Evolutionary conservation across 1,139 yeast species (phyloP).

Genomic region (Zygoascus sp.): DNA sequence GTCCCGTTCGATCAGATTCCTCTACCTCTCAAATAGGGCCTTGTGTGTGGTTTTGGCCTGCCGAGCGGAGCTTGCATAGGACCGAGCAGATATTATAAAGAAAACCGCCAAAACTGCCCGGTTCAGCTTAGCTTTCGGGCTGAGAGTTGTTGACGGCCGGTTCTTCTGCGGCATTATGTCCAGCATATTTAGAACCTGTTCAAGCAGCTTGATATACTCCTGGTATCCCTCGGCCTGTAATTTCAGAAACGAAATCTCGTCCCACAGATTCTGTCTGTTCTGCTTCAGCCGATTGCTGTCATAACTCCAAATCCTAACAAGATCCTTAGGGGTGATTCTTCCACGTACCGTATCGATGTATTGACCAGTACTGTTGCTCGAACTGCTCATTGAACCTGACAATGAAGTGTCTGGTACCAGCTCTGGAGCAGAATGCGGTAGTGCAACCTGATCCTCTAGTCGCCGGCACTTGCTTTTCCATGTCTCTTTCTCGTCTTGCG

Average conservation of each 20-base stretch:
- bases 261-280: conserved; percentile 4
- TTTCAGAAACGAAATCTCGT: conserved; percentile 10
- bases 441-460: not conserved
- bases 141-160: not conserved
- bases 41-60: not conserved
- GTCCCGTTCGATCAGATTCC: not conserved
- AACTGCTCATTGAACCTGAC: not conserved
- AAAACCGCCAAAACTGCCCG: not conserved
- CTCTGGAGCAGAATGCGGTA: not conserved
- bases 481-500: not conserved
- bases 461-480: not conserved
- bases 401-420: not conserved
- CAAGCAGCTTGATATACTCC: conserved; percentile 7
- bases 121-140: not conserved
- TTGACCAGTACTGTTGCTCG: not conserved
- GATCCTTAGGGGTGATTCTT: conserved; percentile 6
- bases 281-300: conserved; percentile 9
- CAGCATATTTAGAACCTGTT: conserved; percentile 4
- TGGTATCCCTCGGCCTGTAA: conserved; percentile 9
- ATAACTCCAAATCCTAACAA: conserved; percentile 8
- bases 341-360: conserved; percentile 10
- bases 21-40: not conserved
- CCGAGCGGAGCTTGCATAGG: not conserved
- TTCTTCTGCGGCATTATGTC: not conserved
- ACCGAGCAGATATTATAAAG: not conserved